Base-by-base conservation (phyloP, 208 protist genomes). In the Leishmania lainsoni region DNA sequence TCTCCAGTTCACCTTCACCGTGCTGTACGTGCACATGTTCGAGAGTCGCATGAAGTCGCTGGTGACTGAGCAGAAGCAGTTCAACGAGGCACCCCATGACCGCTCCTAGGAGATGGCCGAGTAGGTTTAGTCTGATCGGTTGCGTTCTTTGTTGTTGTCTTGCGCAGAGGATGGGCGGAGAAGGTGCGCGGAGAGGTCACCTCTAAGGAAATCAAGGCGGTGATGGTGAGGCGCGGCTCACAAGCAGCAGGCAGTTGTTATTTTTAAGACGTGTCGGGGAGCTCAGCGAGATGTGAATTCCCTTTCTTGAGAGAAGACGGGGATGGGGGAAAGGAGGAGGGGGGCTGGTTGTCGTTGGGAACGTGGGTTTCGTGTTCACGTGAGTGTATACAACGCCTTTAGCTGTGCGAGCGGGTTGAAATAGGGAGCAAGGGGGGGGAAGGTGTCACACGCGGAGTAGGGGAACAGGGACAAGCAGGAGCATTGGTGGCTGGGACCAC, bases 31-130 rank as follows among this genome's bases (percentile, higher is more conserved):
- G 49, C 81, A 59, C 75, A 65, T 84, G 76, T 80, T 80, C 49
- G 81, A 80, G 69, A 54, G 49, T 14, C 81, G 81, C 70, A 76
- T 80, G 59, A 84, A 77, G 76, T 52, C 81, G 69, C 66, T 84
- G 45, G 76, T 84, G 48, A 76, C 76, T 48, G 81, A 84, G 81
- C 81, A 84, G 68, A 84, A 84, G 81, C 75, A 84, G 22, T 17
- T 78, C 45, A 80, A 76, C 58, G 48, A 35, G 17, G 66, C 42
- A 65, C 42, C 22, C 10, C 68, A 48, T 8, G 29, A 59, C 71
- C 20, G 32, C 35, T 9, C 10, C 12, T 49, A 82, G 48, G 58
- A 29, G 45, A 6, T 75, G 20, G 26, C 45, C 48, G 72, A 77
- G 45, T 72, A 82, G 48, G 32, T 39, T 32, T 48, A n/a, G 59